Evolutionary conservation across 1,139 yeast genomes (phyloP), one percentile per base, ranked within the genome.

Genomic region (Scheffersomyces parashehatae): DNA sequence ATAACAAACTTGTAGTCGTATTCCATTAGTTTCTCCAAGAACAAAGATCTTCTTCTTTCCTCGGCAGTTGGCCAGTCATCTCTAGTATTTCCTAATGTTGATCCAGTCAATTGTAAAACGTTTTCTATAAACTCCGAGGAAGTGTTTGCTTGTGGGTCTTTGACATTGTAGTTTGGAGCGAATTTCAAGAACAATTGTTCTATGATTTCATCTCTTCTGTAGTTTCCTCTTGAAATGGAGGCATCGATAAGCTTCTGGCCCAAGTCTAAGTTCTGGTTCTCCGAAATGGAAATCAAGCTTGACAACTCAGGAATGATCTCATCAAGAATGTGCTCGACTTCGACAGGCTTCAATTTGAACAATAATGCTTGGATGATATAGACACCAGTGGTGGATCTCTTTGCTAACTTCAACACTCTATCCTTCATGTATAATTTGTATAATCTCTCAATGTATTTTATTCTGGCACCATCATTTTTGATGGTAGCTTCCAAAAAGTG

Each of bases 41-140:
- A 84, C 29, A 88, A 59, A 0, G 96, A 75, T 50, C 95, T 74
- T 68, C 93, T 83, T 73, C 95, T 81, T 62, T 88, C 96, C 55
- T 86, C 93, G 0, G 93, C 87, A 1, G 96, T 87, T 38, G 96
- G 95, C 95, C 96, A 87, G 60, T 88, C 96, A 53, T 83, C 95
- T 52, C 81, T 77, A 2, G 89, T 85, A 60, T 87, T 86, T 28
- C 95, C 95, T 46, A 88, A 68, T 1, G 96, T 88, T 0, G 95
- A 87, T 1, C 78, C 68, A 3, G 82, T 73, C 48, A 88, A 68
- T 55, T 78, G 79, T 41, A 88, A 70, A 15, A 85, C 75, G 48
- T 83, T 84, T 55, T 87, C 95, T 38, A 73, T 59, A 38, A 75
- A 65, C 52, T 88, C 79, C 16, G 86, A 74, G 28, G 74, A 52